Conservation (phyloP, 2,329 filamentous ascomycete genomes). For the Claviceps spartinae region DNA sequence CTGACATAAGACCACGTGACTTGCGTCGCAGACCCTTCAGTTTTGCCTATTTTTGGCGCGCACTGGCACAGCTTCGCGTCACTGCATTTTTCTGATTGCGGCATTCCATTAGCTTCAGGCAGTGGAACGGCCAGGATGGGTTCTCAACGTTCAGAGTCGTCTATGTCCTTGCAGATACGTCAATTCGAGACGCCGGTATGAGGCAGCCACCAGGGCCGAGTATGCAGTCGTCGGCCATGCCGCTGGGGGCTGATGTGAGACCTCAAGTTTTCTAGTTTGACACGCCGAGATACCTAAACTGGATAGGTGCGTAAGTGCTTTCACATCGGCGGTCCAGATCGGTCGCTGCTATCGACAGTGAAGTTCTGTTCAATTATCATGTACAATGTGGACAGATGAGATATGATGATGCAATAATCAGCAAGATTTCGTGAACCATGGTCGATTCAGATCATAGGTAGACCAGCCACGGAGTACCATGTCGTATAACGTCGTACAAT, state of each 20-base stretch:
- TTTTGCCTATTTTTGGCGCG: too few relatives aligned
- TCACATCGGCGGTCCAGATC: not conserved
- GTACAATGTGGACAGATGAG: not conserved
- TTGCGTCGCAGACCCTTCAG: too few relatives aligned
- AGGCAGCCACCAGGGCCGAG: not conserved
- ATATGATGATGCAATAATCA: not conserved
- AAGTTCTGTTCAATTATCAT: not conserved
- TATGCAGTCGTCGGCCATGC: not conserved
- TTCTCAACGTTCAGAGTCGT: not conserved
- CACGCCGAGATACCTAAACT: not conserved
- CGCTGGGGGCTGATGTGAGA: not conserved
- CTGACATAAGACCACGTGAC: too few relatives aligned
- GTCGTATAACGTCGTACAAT: not conserved
- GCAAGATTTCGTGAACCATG: not conserved
- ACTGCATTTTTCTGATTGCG: not conserved
- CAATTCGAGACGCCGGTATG: not conserved
- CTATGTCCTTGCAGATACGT: not conserved
- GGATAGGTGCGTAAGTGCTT: not conserved
- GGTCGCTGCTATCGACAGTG: not conserved
- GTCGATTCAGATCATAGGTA: not conserved
- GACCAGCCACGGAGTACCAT: not conserved
- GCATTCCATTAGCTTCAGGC: not conserved
- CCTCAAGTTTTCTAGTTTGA: not conserved
- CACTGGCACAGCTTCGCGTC: too few relatives aligned
- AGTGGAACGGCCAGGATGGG: not conserved